Conservation (phyloP, 2,329 filamentous ascomycete genomes). For the Aspergillus vadensis region DNA sequence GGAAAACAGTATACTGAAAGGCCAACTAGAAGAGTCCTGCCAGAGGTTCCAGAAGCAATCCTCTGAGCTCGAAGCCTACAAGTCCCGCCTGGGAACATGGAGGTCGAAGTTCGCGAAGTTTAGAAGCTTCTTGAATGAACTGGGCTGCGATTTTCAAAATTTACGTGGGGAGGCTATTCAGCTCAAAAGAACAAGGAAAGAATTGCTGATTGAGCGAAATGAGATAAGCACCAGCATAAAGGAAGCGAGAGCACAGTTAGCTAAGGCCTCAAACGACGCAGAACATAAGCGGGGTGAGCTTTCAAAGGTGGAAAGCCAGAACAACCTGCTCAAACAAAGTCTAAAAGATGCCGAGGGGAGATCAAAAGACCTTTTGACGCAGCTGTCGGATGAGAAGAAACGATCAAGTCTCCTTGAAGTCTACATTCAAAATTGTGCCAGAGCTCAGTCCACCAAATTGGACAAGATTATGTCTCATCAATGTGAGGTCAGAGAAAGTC, state of each 20-base stretch:
- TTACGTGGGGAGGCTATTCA: constrained; percentile 34
- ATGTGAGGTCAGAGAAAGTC: constrained; percentile 20
- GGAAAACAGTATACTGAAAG: constrained; percentile 33
- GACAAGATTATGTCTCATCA: constrained; percentile 28
- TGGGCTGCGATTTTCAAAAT: constrained; percentile 37
- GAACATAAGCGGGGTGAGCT: constrained; percentile 25
- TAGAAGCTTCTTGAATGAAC: constrained; percentile 33
- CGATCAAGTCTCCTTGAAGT: constrained; percentile 32
- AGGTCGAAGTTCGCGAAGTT: constrained; percentile 37
- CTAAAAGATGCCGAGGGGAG: constrained; percentile 29
- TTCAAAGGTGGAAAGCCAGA: constrained; percentile 18
- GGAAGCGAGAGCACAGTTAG: constrained; percentile 26
- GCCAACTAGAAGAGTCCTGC: constrained; percentile 24
- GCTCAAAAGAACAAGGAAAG: constrained; percentile 27
- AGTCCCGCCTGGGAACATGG: constrained; percentile 35
- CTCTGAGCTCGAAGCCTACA: constrained; percentile 24
- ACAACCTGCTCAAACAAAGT: constrained; percentile 28
- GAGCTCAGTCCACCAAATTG: constrained; percentile 25
- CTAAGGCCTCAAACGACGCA: constrained; percentile 17
- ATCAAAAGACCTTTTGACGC: constrained; percentile 16
- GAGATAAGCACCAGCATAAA: constrained; percentile 28
- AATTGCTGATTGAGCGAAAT: constrained; percentile 29
- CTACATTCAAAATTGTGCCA: constrained; percentile 34
- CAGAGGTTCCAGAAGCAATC: constrained; percentile 23
- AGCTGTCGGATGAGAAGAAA: constrained; percentile 34